Base-by-base conservation (phyloP, 305 asterid species). In the Rubia balearica region DNA sequence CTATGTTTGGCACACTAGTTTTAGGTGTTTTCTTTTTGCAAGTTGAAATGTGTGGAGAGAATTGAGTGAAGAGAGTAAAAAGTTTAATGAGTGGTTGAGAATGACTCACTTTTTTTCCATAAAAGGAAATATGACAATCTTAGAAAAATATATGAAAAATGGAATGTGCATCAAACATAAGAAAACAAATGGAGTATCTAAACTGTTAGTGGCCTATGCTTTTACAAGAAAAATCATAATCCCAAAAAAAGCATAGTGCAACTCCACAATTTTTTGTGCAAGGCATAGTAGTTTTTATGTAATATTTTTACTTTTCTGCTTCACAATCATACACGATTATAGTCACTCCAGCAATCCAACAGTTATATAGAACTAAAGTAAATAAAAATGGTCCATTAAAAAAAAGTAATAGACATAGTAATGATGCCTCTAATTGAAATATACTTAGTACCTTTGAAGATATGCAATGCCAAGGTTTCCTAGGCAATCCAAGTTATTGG, bases 401-500 rank as follows among this genome's bases (percentile, higher is more conserved):
- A 33, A 33, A 33, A 33, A 33, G 36, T 33, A 4, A 33, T 33
- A 33, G 2, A 41, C 33, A 38, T 40, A 30, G 8, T 21, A 69
- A 45, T 41, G 53, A 19, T 63, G 61, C 67, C 22, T 7, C 17
- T 42, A 36, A 45, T 73, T 42, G 17, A 41, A 8, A 19, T 41
- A 42, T 40, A 38, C 73, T 67, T 19, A 82, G 80, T 83, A 91
- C 98, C 94, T 86, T 81, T 84, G 96, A 81, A 91, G 96, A 81
- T 88, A 84, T 42, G 98, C 90, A 71, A 86, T 78, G 76, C 98
- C 98, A 78, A 91, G 92, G 81, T 90, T 94, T 72, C 96, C 96
- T 21, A 89, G 95, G 85, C 89, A 88, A 86, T 94, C 97, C 92
- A 94, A 81, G 85, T 87, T 85, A 82, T 82, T 81, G n/a, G 98